phyloP scores from a whole-genome alignment of 352 stramenopile genomes.

The Globisporangium nunn region DNA sequence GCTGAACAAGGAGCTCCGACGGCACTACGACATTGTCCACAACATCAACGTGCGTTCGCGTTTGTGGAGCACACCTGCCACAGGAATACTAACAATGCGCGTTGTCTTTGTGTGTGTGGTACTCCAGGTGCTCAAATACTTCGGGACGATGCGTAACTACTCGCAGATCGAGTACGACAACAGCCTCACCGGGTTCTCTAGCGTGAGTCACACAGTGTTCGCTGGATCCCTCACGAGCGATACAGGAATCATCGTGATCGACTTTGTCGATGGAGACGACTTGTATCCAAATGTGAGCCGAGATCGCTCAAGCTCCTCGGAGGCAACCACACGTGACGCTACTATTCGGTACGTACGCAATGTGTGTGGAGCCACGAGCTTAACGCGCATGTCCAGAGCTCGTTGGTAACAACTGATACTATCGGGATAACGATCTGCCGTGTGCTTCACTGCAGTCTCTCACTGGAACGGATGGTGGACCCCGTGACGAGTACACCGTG shows the following conservation, averaged over 20 bases:
- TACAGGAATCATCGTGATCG: conserved; percentile 18
- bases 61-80: neutral
- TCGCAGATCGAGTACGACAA: conserved; percentile 1
- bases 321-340: neutral
- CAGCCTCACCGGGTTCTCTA: neutral
- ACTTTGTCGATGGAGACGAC: conserved; percentile 39
- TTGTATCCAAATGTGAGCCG: conserved; percentile 6
- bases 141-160: conserved; percentile 1
- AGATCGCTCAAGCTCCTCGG: neutral
- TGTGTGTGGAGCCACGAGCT: neutral
- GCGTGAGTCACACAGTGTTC: conserved; percentile 4
- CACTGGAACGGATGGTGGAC: neutral
- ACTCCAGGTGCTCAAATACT: neutral
- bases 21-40: conserved; percentile 1
- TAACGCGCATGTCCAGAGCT: neutral
- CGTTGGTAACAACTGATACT: too few relatives aligned
- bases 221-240: conserved; percentile 1
- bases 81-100: neutral
- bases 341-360: neutral
- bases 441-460: neutral
- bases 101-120: neutral
- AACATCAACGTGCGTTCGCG: neutral
- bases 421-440: too few relatives aligned
- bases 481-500: neutral
- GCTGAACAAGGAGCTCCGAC: neutral